Evolutionary conservation across 148 eudicot species (phyloP), one percentile per base, ranked within the genome.

Genomic region (Diospyros kaki): DNA sequence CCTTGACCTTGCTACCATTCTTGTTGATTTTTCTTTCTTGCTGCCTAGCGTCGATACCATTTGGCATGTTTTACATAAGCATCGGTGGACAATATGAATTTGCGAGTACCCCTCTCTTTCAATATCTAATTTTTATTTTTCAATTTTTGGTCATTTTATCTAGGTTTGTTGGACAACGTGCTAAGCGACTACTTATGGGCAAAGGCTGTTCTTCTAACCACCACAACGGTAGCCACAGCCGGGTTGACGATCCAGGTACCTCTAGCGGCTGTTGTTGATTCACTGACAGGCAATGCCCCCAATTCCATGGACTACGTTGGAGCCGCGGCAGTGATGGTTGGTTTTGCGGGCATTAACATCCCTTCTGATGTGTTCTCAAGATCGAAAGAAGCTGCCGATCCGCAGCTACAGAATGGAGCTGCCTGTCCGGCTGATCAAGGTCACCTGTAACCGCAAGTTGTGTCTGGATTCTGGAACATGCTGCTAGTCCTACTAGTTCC

Each of bases 221-320:
- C 97, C 6, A 91, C 99, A 18, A 96, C 99, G 39, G 98, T 96
- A 44, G 97, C 97, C 42, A 96, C 98, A 61, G 99, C 99, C n/a
- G 99, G 99, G 48, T 97, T 96, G 38, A 86, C 98, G 10, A 93
- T 96, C 77, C 97, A 96, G 81, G 96, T 96, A 28, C 99, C 99
- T 8, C 77, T 93, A 58, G 99, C 99, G 28, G 97, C 97, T 64
- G 64, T 91, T 62, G 95, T 91, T 71, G 98, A 93, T 81, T 74
- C 91, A 60, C 50, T 93, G 71, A 88, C 69, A 0, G 97, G 99
- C 45, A 88, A 89, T 69, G 89, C 89, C 11, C 99, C 98, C 10
- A 77, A 67, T 67, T 10, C 64, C n/a, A 73, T 79, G 79, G 93
- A 96, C 74, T 93, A 89, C 79, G 74, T 93, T 28, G 99, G 99